These are phyloP conservation scores for Iris pallida DNA, from an alignment of 116 monocot species.

Conservation along the genomic window DNA sequence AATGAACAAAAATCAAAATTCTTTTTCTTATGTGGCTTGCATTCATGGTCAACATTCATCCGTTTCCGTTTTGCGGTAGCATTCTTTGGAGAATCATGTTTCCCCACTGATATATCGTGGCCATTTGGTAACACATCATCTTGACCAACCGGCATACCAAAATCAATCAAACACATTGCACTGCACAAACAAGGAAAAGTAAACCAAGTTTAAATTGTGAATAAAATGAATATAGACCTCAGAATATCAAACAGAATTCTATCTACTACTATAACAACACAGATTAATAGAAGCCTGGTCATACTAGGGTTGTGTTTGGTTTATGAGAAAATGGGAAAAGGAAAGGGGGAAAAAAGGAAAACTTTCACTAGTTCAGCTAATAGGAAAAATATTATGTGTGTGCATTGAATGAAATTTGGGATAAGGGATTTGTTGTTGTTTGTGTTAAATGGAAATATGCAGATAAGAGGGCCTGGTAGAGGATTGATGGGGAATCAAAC, in stretches of 20 bases:
- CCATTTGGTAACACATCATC: conserved; percentile 32
- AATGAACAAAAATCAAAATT: conserved; percentile 73
- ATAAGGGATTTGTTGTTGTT: too few species aligned
- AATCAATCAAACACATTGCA: conserved; percentile 90
- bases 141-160: conserved; percentile 56
- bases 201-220: not conserved
- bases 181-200: conserved; percentile 21
- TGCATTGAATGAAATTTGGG: too few species aligned
- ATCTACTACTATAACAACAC: not conserved
- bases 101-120: conserved; percentile 16
- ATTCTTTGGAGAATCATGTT: conserved; percentile 12
- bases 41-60: conserved; percentile 23
- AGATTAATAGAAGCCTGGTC: not conserved
- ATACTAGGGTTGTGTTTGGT: too few species aligned
- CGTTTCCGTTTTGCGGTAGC: conserved; percentile 35
- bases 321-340: not conserved
- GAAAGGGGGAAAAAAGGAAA: too few species aligned
- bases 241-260: not conserved
- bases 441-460: too few species aligned
- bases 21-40: conserved; percentile 19
- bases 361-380: too few species aligned
- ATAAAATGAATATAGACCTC: not conserved
- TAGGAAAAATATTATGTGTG: too few species aligned
- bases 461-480: too few species aligned
- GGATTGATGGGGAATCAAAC: too few species aligned